phyloP scores from a whole-genome alignment of 2,329 filamentous ascomycete species.

The Graphilbum sp. region DNA sequence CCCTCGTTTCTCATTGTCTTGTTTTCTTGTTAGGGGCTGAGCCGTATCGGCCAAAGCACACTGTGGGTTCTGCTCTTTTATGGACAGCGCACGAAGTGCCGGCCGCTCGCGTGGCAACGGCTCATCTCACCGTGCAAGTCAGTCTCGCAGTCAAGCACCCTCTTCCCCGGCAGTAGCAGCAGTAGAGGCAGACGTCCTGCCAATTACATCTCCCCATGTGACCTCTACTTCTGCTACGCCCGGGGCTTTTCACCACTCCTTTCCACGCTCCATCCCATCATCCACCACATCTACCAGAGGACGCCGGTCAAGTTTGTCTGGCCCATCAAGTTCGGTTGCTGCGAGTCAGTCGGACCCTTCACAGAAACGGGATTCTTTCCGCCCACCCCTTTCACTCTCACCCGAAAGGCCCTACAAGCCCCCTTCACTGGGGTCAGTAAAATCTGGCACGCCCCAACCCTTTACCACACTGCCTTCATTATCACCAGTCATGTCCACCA shows the following conservation, averaged over 20 bases:
- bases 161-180: background rate
- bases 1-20: background rate
- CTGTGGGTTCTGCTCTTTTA: no score
- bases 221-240: background rate
- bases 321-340: background rate
- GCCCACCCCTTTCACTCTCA: background rate
- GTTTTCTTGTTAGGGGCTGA: no score
- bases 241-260: background rate
- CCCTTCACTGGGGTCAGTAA: no score
- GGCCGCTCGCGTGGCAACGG: conserved; percentile 9
- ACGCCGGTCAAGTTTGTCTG: background rate
- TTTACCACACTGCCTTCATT: conserved; percentile 19
- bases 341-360: background rate
- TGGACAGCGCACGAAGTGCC: conserved; percentile 9
- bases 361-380: background rate
- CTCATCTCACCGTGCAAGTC: conserved; percentile 6
- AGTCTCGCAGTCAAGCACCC: conserved; percentile 2
- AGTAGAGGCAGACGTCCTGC: background rate
- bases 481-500: conserved; percentile 13
- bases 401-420: background rate
- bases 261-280: background rate
- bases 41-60: no score
- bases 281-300: background rate
- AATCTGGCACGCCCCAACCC: conserved; percentile 12
- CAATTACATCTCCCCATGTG: background rate